Evolutionary conservation across 495 filamentous ascomycete genomes (phyloP).

Genomic region (Penicillium maclennaniae): DNA sequence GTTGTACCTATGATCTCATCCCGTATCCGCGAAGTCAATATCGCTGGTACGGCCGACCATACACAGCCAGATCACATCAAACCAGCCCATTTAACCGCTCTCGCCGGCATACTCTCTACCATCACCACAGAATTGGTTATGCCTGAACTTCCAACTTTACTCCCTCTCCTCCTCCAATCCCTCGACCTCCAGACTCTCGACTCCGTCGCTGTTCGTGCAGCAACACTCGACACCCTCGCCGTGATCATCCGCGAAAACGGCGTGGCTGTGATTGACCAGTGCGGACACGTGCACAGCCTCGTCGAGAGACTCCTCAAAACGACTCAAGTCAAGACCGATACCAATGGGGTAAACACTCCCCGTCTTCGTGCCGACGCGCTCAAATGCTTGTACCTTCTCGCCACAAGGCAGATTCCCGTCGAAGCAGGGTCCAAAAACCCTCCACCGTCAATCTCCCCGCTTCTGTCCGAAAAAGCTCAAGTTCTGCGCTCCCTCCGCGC

Average conservation of each 20-base stretch:
- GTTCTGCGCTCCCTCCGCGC: constrained; percentile 52
- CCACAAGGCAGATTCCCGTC: constrained; percentile 29
- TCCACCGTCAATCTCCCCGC: constrained; percentile 36
- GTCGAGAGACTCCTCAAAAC: constrained; percentile 55
- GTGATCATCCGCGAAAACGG: constrained; percentile 58
- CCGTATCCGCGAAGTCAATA: constrained; percentile 49
- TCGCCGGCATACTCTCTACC: constrained; percentile 60
- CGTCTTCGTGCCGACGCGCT: constrained; percentile 51
- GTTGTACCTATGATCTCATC: constrained; percentile 55
- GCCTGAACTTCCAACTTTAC: constrained; percentile 54
- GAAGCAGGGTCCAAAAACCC: constrained; percentile 28
- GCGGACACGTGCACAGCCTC: constrained; percentile 58
- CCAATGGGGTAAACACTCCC: constrained; percentile 28
- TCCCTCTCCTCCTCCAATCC: constrained; percentile 66
- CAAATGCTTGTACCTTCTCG: constrained; percentile 54
- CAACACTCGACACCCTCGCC: constrained; percentile 59
- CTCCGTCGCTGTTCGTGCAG: constrained; percentile 52
- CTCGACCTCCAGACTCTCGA: constrained; percentile 57
- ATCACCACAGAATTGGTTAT: constrained; percentile 58
- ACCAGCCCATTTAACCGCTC: constrained; percentile 62
- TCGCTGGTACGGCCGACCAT: constrained; percentile 17
- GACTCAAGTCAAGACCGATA: constrained; percentile 17
- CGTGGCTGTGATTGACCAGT: constrained; percentile 44
- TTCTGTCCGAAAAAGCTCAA: constrained; percentile 55
- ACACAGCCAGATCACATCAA: constrained; percentile 37